These are phyloP conservation scores for Hanseniaspora sp. DNA, from an alignment of 1,139 yeast genomes.

Conservation along the genomic window DNA sequence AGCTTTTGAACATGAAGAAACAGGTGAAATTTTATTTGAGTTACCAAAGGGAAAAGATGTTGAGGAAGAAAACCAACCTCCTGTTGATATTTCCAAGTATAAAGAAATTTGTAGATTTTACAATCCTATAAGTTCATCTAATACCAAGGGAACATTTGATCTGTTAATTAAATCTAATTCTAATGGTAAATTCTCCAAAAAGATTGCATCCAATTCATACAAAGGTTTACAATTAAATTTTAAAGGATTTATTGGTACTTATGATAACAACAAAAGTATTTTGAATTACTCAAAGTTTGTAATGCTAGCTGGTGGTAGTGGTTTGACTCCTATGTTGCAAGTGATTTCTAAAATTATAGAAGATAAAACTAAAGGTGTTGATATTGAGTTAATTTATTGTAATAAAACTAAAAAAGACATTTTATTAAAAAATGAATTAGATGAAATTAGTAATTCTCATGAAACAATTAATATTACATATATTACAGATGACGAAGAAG, in stretches of 20 bases:
- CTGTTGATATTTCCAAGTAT: constrained; percentile 17
- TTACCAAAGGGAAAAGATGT: constrained; percentile 24
- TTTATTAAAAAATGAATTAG: constrained; percentile 55
- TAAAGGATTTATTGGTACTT: constrained; percentile 69
- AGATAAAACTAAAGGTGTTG: constrained; percentile 53
- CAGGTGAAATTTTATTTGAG: constrained; percentile 12
- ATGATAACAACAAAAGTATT: constrained; percentile 44
- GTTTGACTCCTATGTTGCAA: constrained; percentile 69
- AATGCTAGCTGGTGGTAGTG: constrained; percentile 74
- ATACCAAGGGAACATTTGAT: constrained; percentile 63
- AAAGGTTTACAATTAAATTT: constrained; percentile 46
- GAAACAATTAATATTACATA: constrained; percentile 51
- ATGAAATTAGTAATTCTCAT: constrained; percentile 51
- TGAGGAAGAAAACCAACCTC: constrained; percentile 32
- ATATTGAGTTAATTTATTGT: constrained; percentile 52
- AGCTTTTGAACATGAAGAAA: constrained; percentile 24
- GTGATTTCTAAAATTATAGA: constrained; percentile 50
- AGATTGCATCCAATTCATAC: constrained; percentile 37
- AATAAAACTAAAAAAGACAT: constrained; percentile 66
- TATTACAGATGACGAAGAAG: constrained; percentile 49
- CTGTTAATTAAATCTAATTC: constrained; percentile 62
- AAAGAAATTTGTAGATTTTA: constrained; percentile 42
- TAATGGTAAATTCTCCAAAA: constrained; percentile 54
- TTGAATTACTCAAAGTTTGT: constrained; percentile 47
- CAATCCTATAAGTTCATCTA: constrained; percentile 61